Conservation (phyloP, 2,329 filamentous ascomycete species). For the Paramyrothecium sp. region DNA sequence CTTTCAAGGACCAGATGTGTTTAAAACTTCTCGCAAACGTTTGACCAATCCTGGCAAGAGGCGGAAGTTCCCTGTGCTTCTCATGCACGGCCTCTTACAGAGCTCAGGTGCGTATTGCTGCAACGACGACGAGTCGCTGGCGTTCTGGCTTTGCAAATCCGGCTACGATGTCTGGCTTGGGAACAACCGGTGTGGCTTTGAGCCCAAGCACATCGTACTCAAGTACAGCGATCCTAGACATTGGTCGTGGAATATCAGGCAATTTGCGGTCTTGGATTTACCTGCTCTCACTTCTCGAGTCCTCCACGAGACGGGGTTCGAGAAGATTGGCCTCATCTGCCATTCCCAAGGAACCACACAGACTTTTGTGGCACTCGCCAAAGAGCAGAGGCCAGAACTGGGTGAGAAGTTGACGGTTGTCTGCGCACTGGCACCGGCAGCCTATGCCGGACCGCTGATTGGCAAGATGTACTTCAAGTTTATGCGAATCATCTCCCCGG, state of each 20-base stretch:
- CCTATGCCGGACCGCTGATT: conserved; percentile 83
- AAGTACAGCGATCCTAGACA: conserved; percentile 77
- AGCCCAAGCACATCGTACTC: conserved; percentile 72
- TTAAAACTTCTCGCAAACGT: conserved; percentile 41
- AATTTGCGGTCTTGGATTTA: conserved; percentile 90
- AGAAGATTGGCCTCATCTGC: conserved; percentile 77
- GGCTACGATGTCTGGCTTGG: conserved; percentile 96
- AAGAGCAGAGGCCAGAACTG: conserved; percentile 83
- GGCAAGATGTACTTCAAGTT: conserved; percentile 90
- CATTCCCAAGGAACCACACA: conserved; percentile 93
- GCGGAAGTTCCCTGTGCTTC: conserved; percentile 74
- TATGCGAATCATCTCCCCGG: conserved; percentile 76
- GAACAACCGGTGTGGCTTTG: conserved; percentile 87
- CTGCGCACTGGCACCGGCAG: conserved; percentile 86
- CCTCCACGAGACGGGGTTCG: conserved; percentile 77
- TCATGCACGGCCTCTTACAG: conserved; percentile 88
- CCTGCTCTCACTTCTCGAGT: conserved; percentile 79
- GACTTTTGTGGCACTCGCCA: conserved; percentile 82
- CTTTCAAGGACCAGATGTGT: conserved; percentile 59
- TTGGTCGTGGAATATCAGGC: conserved; percentile 96
- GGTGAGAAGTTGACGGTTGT: conserved; percentile 84
- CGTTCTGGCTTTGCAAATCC: conserved; percentile 88
- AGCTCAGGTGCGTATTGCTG: conserved; percentile 85
- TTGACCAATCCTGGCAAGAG: conserved; percentile 36
- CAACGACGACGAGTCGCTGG: conserved; percentile 85